Evolutionary conservation across 2,329 filamentous ascomycete genomes (phyloP).

Genomic region (Ascochyta fabae): DNA sequence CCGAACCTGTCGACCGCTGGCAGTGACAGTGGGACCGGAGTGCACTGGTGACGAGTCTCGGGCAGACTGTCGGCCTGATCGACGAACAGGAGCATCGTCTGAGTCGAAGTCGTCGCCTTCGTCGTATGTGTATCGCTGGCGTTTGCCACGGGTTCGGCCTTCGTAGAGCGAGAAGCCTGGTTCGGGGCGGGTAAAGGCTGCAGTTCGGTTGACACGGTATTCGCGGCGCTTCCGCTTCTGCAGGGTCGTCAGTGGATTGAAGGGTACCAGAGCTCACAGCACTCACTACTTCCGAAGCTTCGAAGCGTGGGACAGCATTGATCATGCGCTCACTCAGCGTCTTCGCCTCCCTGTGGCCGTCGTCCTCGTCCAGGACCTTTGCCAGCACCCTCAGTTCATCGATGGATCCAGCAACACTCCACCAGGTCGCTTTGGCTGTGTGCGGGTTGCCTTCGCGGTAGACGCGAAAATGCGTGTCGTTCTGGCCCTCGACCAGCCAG

Average conservation of each 20-base stretch:
- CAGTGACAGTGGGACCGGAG: slow-evolving; percentile 71
- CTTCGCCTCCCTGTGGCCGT: slow-evolving; percentile 81
- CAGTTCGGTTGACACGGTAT: slow-evolving; percentile 84
- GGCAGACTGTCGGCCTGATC: slow-evolving; percentile 71
- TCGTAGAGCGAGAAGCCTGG: slow-evolving; percentile 93
- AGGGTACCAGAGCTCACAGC: neutral
- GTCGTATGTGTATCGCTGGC: slow-evolving; percentile 94
- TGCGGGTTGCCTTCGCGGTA: slow-evolving; percentile 88
- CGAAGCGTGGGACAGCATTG: slow-evolving; percentile 84
- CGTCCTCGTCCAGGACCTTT: slow-evolving; percentile 75
- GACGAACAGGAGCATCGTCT: slow-evolving; percentile 69
- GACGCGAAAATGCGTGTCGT: slow-evolving; percentile 91
- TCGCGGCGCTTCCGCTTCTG: slow-evolving; percentile 93
- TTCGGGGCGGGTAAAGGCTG: slow-evolving; percentile 85
- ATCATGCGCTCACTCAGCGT: slow-evolving; percentile 78
- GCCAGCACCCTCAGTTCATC: slow-evolving; percentile 80
- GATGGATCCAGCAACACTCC: slow-evolving; percentile 88
- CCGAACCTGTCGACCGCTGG: slow-evolving; percentile 85
- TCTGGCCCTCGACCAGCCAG: slow-evolving; percentile 89
- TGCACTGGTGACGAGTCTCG: slow-evolving; percentile 75
- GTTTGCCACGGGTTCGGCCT: slow-evolving; percentile 92
- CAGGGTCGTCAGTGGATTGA: slow-evolving; percentile 21
- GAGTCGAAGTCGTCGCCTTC: slow-evolving; percentile 83
- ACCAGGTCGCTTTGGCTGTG: slow-evolving; percentile 83
- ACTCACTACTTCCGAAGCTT: slow-evolving; percentile 84